Evolutionary conservation across 1,284 basidiomycete species (phyloP), one percentile per base, ranked within the genome.

Genomic region (Rhodotorula sp.): DNA sequence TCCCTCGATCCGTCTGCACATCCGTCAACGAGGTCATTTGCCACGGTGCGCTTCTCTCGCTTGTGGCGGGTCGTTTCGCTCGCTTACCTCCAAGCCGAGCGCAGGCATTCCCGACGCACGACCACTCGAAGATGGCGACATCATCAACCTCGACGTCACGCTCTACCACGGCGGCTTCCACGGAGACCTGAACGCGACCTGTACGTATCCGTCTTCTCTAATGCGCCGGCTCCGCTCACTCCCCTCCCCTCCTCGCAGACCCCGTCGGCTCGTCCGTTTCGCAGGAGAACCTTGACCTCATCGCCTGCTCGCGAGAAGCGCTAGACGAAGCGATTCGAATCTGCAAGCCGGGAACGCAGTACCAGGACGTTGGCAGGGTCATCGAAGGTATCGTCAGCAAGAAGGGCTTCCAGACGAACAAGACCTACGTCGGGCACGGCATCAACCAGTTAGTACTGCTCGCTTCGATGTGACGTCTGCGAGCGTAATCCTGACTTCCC

Each of bases 1-100:
- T 90, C 80, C 95, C 95, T 34, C 97, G 98, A 84, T 96, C 93
- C 55, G 87, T 97, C 55, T 67, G 62, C 75, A 90, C 90, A 44
- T 93, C 91, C 37, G 83, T 99, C 53, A 99, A 99, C 81, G 96
- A 99, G 81, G 89, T 88, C 66, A 95, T 99, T 77, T 99, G 96
- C 80, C 96, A 99, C 80, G 80, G 81, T 75, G 44, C 55, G 69
- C 31, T 9, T 54, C 30, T 20, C 37, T 13, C 34, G 10, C 4
- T 16, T 8, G n/a, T 51, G 75, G 72, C 15, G 72, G 76, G 46
- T 68, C 75, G 1, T n/a, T 24, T 67, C 73, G 63, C 75, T 76
- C 68, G 52, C 76, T 30, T 51, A 51, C 22, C 15, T 24, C 20
- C 9, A 24, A 24, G 4, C 37, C 9, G 6, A 8, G 11, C 22